Conservation (phyloP, 768 basidiomycete species). For the Myochromella boudieri region DNA sequence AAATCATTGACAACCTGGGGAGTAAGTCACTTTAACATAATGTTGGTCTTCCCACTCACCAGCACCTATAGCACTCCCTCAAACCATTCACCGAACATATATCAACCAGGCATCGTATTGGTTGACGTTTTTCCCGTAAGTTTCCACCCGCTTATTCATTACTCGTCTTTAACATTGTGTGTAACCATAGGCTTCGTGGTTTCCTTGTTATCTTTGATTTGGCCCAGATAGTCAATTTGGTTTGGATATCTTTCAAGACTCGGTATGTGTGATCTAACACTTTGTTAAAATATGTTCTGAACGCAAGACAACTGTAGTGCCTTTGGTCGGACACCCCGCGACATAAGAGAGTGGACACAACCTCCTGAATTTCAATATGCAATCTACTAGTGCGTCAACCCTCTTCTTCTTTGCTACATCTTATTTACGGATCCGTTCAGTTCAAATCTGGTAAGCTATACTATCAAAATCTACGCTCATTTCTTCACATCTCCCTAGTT, state of each 20-base stretch:
- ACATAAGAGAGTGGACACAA: conserved; percentile 87
- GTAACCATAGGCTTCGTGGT: conserved; percentile 79
- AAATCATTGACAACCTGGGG: conserved; percentile 46
- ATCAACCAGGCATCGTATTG: conserved; percentile 90
- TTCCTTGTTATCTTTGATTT: conserved; percentile 95
- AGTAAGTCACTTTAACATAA: conserved; percentile 31
- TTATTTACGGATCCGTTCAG: conserved; percentile 25
- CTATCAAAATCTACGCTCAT: not conserved
- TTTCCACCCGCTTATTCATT: conserved; percentile 8
- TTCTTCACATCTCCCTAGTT: conserved; percentile 38
- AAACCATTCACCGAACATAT: conserved; percentile 81
- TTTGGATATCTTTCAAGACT: conserved; percentile 84
- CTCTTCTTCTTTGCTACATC: conserved; percentile 7
- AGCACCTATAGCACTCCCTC: conserved; percentile 54
- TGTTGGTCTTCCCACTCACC: not conserved
- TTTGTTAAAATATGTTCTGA: not conserved
- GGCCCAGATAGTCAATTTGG: conserved; percentile 90
- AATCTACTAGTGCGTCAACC: conserved; percentile 68
- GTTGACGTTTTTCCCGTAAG: conserved; percentile 94
- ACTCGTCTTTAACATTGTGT: not conserved
- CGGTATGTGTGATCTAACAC: conserved; percentile 45
- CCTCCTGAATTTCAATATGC: conserved; percentile 89
- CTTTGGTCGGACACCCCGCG: conserved; percentile 87
- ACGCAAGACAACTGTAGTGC: conserved; percentile 38
- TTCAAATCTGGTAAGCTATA: conserved; percentile 54